Base-by-base conservation (phyloP, 2,329 filamentous ascomycete species). In the Shiraia sp. region DNA sequence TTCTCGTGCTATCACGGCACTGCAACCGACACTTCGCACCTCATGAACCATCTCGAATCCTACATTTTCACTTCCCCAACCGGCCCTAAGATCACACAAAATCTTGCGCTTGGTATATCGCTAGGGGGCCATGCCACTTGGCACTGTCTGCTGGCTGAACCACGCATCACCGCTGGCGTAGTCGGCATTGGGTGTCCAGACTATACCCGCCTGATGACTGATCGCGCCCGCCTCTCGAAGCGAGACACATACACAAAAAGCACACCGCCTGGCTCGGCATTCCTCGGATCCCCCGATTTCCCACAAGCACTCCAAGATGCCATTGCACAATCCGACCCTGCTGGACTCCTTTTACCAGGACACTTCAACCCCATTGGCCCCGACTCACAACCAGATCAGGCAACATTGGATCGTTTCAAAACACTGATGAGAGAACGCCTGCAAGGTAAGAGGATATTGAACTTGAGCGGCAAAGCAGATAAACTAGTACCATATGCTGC, bases 181-280 rank as follows among this genome's bases (percentile, higher is more conserved):
- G 78, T 88, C 2, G 79, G 96, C 16, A 88, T 97, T 38, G 93
- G 92, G 1, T 96, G 90, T 68, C 90, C 91, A 1, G 92, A 99
- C 69, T 96, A 88, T 59, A 81, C 85, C 50, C 77, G 87, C 66
- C 74, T 97, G 12, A 87, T 97, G 82, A 77, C 75, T 7, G 85
- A 92, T 57, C 88, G 93, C 9, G 92, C 92, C 1, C 75, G 80
- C 4, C 75, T 85, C 26, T 86, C 86, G 0, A 88, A 85, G 58
- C 73, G 87, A 9, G 51, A 76, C 10, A 80, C 82, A 0, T 89
- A 79, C 70, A 79, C 78, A 0, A 66, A 74, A 2, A 75, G 77
- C 10, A 73, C 79, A 12, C 75, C 78, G 0, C 75, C 77, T 0
- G 85, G 84, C 0, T 68, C 74, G 0, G 70, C 77, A 0, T 95